Evolutionary conservation across 768 basidiomycete genomes (phyloP).

Genomic region (Myochromella boudieri): DNA sequence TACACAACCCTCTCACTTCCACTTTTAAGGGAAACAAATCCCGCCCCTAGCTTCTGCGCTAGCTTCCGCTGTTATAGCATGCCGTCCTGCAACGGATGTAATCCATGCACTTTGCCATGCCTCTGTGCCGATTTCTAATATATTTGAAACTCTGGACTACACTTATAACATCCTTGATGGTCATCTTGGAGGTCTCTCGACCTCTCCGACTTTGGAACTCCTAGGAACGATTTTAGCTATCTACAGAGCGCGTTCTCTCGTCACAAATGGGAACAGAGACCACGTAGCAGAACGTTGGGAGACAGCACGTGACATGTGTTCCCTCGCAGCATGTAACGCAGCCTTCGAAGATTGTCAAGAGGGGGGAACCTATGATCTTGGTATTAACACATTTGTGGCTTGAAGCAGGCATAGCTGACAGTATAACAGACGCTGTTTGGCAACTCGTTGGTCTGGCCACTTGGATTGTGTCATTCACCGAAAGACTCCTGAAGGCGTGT

Average conservation of each 20-base stretch:
- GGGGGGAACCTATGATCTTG: slow-evolving; percentile 59
- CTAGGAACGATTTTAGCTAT: slow-evolving; percentile 47
- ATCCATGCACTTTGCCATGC: slow-evolving; percentile 51
- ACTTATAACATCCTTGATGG: slow-evolving; percentile 46
- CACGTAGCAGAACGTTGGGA: slow-evolving; percentile 49
- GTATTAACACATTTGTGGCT: slow-evolving; percentile 29
- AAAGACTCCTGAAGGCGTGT: slow-evolving; percentile 58
- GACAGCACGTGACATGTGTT: slow-evolving; percentile 66
- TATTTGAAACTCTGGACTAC: slow-evolving; percentile 46
- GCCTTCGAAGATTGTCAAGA: slow-evolving; percentile 72
- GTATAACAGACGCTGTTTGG: slow-evolving; percentile 64
- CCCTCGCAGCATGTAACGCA: slow-evolving; percentile 54
- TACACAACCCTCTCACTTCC: neutral
- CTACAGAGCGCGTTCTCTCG: slow-evolving; percentile 33
- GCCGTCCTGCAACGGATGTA: slow-evolving; percentile 58
- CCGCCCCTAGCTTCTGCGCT: slow-evolving; percentile 27
- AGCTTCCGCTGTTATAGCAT: slow-evolving; percentile 46
- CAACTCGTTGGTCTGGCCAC: slow-evolving; percentile 60
- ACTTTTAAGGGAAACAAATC: slow-evolving; percentile 8
- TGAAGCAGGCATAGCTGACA: slow-evolving; percentile 1
- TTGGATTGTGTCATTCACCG: slow-evolving; percentile 64
- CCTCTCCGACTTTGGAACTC: slow-evolving; percentile 42
- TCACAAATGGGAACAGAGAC: slow-evolving; percentile 24
- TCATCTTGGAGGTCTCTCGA: slow-evolving; percentile 35
- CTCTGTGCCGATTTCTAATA: slow-evolving; percentile 37